phyloP scores from a whole-genome alignment of 805 yeast genomes.

The Hanseniaspora taiwanica region DNA sequence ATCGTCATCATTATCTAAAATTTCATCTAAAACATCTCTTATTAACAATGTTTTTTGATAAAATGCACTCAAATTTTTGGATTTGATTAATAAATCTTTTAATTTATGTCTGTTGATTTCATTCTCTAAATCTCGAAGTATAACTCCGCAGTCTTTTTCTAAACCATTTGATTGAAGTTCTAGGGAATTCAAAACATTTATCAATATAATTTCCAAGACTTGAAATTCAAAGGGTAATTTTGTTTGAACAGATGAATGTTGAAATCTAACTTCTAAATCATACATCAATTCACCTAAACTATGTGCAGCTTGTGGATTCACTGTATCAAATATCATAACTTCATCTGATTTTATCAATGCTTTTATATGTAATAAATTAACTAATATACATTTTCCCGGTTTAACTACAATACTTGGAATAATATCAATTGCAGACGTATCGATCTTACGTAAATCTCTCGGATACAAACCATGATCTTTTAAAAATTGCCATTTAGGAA shows the following conservation, averaged over 20 bases:
- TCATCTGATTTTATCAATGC: constrained; percentile 73
- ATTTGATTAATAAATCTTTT: constrained; percentile 57
- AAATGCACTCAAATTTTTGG: constrained; percentile 58
- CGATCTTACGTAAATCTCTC: constrained; percentile 76
- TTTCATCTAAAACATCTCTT: constrained; percentile 68
- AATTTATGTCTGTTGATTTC: constrained; percentile 66
- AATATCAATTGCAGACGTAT: constrained; percentile 58
- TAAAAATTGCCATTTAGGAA: constrained; percentile 64
- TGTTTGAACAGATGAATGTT: constrained; percentile 18
- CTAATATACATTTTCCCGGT: constrained; percentile 55
- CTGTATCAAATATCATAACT: constrained; percentile 71
- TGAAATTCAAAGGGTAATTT: constrained; percentile 60
- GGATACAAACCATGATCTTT: constrained; percentile 68
- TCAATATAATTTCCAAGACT: constrained; percentile 70
- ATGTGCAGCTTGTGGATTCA: constrained; percentile 41
- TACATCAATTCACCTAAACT: constrained; percentile 68
- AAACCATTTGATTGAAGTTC: constrained; percentile 64
- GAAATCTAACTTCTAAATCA: constrained; percentile 66
- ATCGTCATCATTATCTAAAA: constrained; percentile 79
- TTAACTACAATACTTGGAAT: constrained; percentile 84
- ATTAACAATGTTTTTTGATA: constrained; percentile 66
- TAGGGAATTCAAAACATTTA: constrained; percentile 65
- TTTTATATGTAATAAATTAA: constrained; percentile 76
- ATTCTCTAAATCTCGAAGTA: constrained; percentile 60
- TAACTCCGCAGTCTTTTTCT: constrained; percentile 41